Evolutionary conservation across 2,329 filamentous ascomycete species (phyloP).

Genomic region (Verticillium nonalfalfae): DNA sequence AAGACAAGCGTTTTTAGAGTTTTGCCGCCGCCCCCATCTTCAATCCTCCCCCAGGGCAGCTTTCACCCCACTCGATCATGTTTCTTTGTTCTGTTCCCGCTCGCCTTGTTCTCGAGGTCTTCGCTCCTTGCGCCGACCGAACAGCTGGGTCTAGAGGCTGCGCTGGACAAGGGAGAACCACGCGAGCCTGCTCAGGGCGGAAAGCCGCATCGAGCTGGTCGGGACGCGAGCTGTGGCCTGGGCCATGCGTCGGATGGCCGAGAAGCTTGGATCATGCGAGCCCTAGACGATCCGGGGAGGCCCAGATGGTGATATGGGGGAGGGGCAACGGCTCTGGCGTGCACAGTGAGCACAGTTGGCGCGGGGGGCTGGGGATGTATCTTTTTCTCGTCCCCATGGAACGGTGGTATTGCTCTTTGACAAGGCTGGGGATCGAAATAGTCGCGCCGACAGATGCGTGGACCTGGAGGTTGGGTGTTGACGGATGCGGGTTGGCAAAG

Average conservation of each 20-base stretch:
- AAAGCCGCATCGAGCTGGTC: neutral
- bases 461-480: neutral
- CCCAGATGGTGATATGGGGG: neutral
- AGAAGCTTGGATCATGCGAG: neutral
- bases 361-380: neutral
- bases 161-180: no score
- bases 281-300: neutral
- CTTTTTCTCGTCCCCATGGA: neutral
- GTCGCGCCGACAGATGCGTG: neutral
- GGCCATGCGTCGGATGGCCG: neutral
- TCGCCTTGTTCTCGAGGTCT: neutral
- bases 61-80: neutral
- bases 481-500: neutral
- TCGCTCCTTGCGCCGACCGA: neutral
- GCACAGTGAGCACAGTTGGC: constrained; percentile 3
- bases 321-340: neutral
- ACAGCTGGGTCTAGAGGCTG: neutral
- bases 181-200: neutral
- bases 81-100: neutral
- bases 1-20: neutral
- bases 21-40: neutral
- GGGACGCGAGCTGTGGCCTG: neutral
- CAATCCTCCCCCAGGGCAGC: neutral
- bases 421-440: neutral
- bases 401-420: neutral